Percentiles rank a stretch among this genome's conserved stretches.
phyloP scores from a whole-genome alignment of 139 green algal species.

The Chlamydomonas incerta region DNA sequence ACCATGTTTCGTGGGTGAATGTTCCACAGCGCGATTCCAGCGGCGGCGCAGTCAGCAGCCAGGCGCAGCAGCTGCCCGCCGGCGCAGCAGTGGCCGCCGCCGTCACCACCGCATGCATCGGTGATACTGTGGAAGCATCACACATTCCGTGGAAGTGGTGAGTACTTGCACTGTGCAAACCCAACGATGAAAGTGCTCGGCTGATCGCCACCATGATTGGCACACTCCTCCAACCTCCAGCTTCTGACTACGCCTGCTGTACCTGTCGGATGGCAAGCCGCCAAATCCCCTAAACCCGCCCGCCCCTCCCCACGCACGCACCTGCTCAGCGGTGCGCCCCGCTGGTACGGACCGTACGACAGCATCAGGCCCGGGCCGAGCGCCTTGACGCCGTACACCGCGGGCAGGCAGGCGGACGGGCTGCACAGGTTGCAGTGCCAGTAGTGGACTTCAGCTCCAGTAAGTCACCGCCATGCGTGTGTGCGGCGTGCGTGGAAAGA shows the following conservation, averaged over 20 bases:
- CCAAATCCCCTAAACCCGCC: no score
- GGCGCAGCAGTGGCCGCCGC: neutral
- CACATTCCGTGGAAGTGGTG: no score
- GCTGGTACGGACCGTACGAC: neutral
- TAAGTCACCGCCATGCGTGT: no score
- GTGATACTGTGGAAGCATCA: neutral
- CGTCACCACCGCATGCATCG: neutral
- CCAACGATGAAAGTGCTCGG: no score
- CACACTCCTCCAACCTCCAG: no score
- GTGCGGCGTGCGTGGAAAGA: no score
- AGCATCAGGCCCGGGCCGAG: neutral
- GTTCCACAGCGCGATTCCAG: neutral
- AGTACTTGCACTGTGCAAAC: no score
- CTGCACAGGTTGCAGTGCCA: neutral
- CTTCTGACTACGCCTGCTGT: no score
- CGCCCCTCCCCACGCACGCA: no score
- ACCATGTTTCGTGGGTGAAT: neutral
- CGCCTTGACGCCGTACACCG: neutral
- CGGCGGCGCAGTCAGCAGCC: neutral
- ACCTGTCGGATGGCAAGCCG: no score
- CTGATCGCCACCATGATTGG: no score
- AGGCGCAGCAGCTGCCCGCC: neutral
- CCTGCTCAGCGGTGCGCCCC: neutral
- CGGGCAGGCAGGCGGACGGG: neutral
- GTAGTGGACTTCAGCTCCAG: neutral